These are phyloP conservation scores for Cymbopogon flexuosus DNA, from an alignment of 202 grass and related monocot species.

Conservation along the genomic window DNA sequence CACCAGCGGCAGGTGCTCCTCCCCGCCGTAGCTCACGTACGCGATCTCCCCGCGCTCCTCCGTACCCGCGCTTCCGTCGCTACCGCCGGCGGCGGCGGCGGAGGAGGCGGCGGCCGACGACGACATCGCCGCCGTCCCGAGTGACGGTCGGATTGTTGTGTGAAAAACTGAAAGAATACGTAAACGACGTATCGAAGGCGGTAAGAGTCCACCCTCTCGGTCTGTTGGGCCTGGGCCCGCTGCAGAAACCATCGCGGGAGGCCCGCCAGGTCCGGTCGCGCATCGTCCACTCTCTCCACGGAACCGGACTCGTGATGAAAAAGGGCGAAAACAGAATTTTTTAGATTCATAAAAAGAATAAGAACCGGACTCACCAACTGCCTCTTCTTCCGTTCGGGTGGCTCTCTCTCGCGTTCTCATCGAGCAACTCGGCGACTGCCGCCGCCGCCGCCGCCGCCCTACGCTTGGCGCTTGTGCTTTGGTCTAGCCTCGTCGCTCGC, in stretches of 20 bases:
- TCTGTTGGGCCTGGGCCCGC: background rate
- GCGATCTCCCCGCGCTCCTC: constrained; percentile 30
- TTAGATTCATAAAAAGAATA: no score
- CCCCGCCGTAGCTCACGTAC: constrained; percentile 83
- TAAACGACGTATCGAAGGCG: background rate
- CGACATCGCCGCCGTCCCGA: constrained; percentile 25
- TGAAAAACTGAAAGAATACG: background rate
- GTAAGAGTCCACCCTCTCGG: background rate
- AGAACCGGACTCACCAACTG: no score
- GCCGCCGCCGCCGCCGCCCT: background rate
- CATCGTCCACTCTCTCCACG: no score
- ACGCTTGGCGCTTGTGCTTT: background rate
- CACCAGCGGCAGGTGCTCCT: constrained; percentile 86
- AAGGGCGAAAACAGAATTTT: no score
- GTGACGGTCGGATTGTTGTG: background rate
- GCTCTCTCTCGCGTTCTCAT: no score
- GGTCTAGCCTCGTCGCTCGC: background rate
- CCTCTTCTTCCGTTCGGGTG: no score
- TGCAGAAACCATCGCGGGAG: background rate
- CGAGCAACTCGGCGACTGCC: background rate
- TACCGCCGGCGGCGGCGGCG: background rate
- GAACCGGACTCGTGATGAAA: no score
- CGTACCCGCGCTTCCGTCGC: background rate
- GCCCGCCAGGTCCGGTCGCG: background rate
- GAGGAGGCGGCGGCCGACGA: background rate